Evolutionary conservation across 352 stramenopile species (phyloP).

Genomic region (Globisporangium iwayamae): DNA sequence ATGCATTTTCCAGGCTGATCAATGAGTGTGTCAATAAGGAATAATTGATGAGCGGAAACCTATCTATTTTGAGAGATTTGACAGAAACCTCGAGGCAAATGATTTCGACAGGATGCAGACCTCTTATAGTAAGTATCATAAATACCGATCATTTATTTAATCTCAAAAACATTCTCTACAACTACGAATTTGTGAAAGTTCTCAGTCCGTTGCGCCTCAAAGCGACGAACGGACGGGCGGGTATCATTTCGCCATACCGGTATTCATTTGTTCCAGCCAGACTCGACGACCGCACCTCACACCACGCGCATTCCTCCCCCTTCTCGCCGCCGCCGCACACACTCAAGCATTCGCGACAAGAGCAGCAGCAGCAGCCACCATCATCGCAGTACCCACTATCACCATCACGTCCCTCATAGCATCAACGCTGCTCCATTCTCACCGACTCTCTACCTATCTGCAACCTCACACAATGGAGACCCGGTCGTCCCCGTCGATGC

Average conservation of each 20-base stretch:
- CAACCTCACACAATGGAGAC: slow-evolving; percentile 57
- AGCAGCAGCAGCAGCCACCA: not conserved
- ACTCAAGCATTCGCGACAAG: slow-evolving; percentile 6
- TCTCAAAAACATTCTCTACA: too few species aligned
- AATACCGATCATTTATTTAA: not conserved
- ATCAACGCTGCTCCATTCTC: not conserved
- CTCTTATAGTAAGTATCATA: not conserved
- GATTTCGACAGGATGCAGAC: not conserved
- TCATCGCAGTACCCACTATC: not conserved
- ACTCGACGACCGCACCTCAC: not conserved
- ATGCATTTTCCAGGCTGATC: not conserved
- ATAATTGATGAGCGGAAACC: not conserved
- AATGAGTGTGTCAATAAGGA: not conserved
- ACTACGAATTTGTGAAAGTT: not conserved
- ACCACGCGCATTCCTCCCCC: not conserved
- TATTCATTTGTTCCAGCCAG: slow-evolving; percentile 1
- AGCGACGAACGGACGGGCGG: not conserved
- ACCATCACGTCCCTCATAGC: not conserved
- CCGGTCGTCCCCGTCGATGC: slow-evolving; percentile 77
- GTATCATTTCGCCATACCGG: slow-evolving; percentile 2
- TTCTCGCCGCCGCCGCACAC: not conserved
- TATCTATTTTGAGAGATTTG: not conserved
- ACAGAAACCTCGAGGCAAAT: not conserved
- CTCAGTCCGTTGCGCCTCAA: not conserved
- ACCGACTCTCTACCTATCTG: not conserved